Evolutionary conservation across 768 basidiomycete genomes (phyloP), one percentile per base, ranked within the genome.

Genomic region (Rhodosporidiobolus odoratus): DNA sequence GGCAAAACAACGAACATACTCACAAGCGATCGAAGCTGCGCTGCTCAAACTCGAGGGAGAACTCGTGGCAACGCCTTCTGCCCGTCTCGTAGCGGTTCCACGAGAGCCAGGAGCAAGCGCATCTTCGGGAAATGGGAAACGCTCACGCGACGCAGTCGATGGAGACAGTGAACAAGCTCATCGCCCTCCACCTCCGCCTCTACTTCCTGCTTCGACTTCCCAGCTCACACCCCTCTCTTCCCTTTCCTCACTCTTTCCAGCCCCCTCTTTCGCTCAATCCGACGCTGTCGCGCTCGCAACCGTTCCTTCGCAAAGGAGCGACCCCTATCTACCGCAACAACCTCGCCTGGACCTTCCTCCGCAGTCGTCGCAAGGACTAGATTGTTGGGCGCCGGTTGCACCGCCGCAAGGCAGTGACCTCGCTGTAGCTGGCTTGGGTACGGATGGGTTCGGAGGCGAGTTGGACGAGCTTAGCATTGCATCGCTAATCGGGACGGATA

Each of bases 21-120:
- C 58, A 23, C 50, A 41, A 6, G 69, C 64, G 7, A 64, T 70
- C 27, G 13, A 40, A 35, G 64, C 64, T 3, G 69, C 69, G 23
- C 43, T 70, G 19, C 21, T 35, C n/a, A 37, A 41, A 23, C 63
- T 70, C 58, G 69, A 70, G 19, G 37, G 40, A 8, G 69, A 70
- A 27, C 23, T 69, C 16, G 61, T 32, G 5, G 30, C n/a, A 13
- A 19, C 23, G 27, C 47, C 34, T 3, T 35, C 37, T 32, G 2
- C 32, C 52, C 13, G 2, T 32, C n/a, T 21, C 25, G 21, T 34
- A 52, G 21, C 53, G 57, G 38, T 41, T 30, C n/a, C n/a, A n/a
- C 27, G 4, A 25, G 32, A 27, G n/a, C 8, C 53, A 38, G 32
- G 43, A 25, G 7, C 27, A 40, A 37, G 21, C 17, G n/a, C 30